Conservation (phyloP, 2,329 filamentous ascomycete genomes). For the Aspergillus sp. region DNA sequence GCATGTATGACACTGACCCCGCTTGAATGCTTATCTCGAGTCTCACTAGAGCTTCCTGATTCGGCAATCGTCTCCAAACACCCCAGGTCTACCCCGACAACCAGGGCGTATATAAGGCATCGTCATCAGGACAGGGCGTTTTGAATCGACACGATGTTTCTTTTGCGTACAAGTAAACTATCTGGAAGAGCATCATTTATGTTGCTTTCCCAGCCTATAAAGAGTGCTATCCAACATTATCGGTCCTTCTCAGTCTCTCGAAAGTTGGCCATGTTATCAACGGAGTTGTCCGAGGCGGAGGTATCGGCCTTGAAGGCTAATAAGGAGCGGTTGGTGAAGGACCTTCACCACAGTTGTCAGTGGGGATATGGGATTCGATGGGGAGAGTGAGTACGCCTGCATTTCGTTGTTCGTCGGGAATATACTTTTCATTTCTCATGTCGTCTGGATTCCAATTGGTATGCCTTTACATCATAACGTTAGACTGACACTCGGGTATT, state of each 20-base stretch:
- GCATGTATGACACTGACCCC: not conserved
- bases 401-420: no score
- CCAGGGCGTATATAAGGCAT: not conserved
- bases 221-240: not conserved
- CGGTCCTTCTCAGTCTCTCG: slow-evolving; percentile 9
- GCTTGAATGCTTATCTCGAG: slow-evolving; percentile 9
- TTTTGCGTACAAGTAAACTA: not conserved
- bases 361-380: slow-evolving; percentile 61
- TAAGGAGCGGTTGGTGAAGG: slow-evolving; percentile 53
- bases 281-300: slow-evolving; percentile 44
- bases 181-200: slow-evolving; percentile 2
- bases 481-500: no score
- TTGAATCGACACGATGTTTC: not conserved
- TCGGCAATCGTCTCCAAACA: not conserved
- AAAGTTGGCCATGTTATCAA: slow-evolving; percentile 29
- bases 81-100: slow-evolving; percentile 4
- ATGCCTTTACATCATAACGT: no score
- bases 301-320: slow-evolving; percentile 52
- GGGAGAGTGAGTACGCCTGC: slow-evolving; percentile 50
- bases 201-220: not conserved
- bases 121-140: not conserved
- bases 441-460: no score
- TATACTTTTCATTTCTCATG: no score
- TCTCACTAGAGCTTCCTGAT: slow-evolving; percentile 3
- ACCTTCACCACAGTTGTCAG: slow-evolving; percentile 59